Percentiles rank a stretch among this genome's conserved stretches.
Evolutionary conservation across 1,284 basidiomycete species (phyloP).

Genomic region (Chalciporus sp.): DNA sequence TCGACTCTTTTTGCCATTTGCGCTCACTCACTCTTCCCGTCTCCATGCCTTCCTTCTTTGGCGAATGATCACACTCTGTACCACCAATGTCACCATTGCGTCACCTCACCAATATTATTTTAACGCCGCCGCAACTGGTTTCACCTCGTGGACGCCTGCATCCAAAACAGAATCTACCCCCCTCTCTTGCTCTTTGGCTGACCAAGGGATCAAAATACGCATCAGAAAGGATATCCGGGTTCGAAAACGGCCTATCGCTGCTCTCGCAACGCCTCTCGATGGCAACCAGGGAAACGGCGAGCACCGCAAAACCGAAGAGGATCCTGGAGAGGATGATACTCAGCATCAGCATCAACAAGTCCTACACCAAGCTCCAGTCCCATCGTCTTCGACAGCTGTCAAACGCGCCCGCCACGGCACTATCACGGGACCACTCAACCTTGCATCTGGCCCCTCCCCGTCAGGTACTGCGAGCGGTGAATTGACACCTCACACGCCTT

Average conservation of each 20-base stretch:
- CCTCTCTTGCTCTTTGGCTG: conserved; percentile 84
- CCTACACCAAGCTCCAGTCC: background rate
- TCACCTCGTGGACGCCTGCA: conserved; percentile 2
- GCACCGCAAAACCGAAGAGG: conserved; percentile 28
- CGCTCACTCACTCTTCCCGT: conserved; percentile 15
- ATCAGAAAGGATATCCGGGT: conserved; percentile 88
- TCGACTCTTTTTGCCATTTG: background rate
- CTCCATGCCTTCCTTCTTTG: conserved; percentile 7
- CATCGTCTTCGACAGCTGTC: conserved; percentile 4
- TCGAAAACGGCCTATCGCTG: conserved; percentile 62
- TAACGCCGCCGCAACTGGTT: background rate
- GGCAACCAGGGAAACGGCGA: conserved; percentile 30
- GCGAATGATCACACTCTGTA: conserved; percentile 26
- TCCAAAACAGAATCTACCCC: conserved; percentile 74
- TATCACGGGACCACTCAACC: conserved; percentile 24
- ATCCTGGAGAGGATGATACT: conserved; percentile 27
- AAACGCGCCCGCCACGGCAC: conserved; percentile 35
- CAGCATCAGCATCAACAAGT: conserved; percentile 23
- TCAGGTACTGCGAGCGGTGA: conserved; percentile 15
- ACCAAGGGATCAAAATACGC: conserved; percentile 92
- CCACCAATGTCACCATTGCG: conserved; percentile 5
- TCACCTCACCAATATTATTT: no score
- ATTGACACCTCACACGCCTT: conserved; percentile 22
- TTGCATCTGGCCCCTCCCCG: conserved; percentile 21
- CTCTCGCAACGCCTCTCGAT: conserved; percentile 42